A percentile compares a stretch with the other conserved stretches of the same genome.
phyloP scores from a whole-genome alignment of 176 grass and related monocot genomes.

The Avena sativa region DNA sequence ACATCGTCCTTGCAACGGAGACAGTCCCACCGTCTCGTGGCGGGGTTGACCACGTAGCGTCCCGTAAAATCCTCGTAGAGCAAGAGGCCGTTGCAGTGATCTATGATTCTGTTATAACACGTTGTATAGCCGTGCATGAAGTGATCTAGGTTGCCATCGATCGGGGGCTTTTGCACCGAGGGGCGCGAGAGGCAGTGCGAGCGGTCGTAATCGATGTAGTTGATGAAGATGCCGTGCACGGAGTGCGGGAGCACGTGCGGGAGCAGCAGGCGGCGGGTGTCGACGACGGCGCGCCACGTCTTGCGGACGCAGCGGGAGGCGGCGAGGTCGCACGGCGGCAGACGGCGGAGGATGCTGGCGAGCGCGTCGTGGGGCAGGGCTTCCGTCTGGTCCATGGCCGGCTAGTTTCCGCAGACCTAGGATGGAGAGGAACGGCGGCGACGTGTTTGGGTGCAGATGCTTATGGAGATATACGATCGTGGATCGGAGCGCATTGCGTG shows the following conservation, averaged over 20 bases:
- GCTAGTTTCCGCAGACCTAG: no score
- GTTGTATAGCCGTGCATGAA: background rate
- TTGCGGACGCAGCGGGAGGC: background rate
- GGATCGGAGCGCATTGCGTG: no score
- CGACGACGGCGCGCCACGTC: no score
- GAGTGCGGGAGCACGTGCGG: background rate
- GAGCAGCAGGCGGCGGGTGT: no score
- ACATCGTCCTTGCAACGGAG: background rate
- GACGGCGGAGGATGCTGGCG: background rate
- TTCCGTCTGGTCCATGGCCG: background rate
- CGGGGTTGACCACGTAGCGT: background rate
- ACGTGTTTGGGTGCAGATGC: no score
- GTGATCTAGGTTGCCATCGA: background rate
- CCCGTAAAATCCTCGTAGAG: background rate
- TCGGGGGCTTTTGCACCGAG: background rate
- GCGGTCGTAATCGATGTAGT: background rate
- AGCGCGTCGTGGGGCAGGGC: background rate
- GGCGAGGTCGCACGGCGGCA: background rate
- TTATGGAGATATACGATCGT: no score
- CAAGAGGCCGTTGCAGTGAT: conserved; percentile 1
- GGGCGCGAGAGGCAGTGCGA: background rate
- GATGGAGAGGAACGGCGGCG: no score
- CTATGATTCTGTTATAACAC: background rate
- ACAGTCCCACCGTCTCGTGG: background rate
- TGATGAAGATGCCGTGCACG: background rate